These are phyloP conservation scores for Exsudoporus frostii DNA, from an alignment of 768 basidiomycete genomes.

Conservation along the genomic window DNA sequence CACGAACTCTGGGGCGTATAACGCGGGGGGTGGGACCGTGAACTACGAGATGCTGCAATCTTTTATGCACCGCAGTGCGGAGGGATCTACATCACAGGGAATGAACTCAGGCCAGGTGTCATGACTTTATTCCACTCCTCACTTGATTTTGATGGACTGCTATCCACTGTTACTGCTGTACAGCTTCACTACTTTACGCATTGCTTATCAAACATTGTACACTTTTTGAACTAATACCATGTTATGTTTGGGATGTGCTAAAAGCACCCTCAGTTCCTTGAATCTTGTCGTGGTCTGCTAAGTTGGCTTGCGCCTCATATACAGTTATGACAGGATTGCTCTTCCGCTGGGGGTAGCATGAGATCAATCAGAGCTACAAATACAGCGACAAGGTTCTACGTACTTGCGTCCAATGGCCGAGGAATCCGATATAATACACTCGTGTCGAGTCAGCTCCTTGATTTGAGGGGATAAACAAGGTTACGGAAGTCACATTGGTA, in stretches of 20 bases:
- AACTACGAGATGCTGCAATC: conserved; percentile 45
- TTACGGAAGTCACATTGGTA: conserved; percentile 74
- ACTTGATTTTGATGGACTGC: neutral
- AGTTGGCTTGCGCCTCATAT: conserved; percentile 84
- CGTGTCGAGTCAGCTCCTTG: conserved; percentile 76
- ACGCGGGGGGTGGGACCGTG: conserved; percentile 24
- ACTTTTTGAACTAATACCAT: neutral
- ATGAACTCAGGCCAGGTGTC: conserved; percentile 14
- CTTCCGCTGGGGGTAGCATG: conserved; percentile 54
- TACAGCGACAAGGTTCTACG: neutral
- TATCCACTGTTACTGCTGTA: neutral
- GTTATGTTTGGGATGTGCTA: conserved; percentile 41
- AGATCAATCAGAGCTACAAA: neutral
- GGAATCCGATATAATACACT: conserved; percentile 82
- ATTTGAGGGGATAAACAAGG: conserved; percentile 75
- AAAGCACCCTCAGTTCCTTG: conserved; percentile 69
- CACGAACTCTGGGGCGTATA: conserved; percentile 21
- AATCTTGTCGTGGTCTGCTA: conserved; percentile 86
- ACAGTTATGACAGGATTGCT: conserved; percentile 76
- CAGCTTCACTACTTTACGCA: conserved; percentile 10
- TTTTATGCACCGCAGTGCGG: conserved; percentile 41
- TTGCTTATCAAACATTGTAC: conserved; percentile 5
- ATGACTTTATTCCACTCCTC: neutral
- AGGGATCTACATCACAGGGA: conserved; percentile 27
- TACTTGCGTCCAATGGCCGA: conserved; percentile 80